Evolutionary conservation across 306 rosid species (phyloP), one percentile per base, ranked within the genome.

Genomic region (Dryas drummondii): DNA sequence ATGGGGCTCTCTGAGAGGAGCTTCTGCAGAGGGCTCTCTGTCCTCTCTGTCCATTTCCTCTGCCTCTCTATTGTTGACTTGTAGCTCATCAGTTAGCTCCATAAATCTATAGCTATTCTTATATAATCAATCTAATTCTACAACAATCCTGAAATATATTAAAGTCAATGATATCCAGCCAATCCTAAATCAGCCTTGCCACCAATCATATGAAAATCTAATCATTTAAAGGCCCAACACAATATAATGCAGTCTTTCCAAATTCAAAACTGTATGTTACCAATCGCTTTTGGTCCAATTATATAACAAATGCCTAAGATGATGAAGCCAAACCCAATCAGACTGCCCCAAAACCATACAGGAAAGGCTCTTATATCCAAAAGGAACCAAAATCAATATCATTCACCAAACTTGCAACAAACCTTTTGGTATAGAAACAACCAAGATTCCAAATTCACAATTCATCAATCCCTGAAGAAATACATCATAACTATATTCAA

Each of bases 11-110:
- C 71, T 84, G 12, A 78, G 80, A 52, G 87, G 87, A 68, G 66
- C 74, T 7, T 64, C 83, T 6, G 74, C 77, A 13, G 80, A 83
- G 71, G 76, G 77, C 76, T 81, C 91, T 59, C 80, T 78, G 9
- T 86, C 84, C 76, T 81, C 91, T 59, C 80, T 78, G 10, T 86
- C 84, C 82, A 88, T 74, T 62, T 85, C 97, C 82, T 84, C 91
- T 44, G 63, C 81, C 37, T 77, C 86, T 74, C 78, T 81, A 56
- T 83, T 78, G 69, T 22, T 67, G 72, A 49, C 66, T 32, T 49
- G 80, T 56, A 78, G 77, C 45, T 70, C 82, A 82, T 74, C 76
- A 71, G 82, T 78, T 52, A 87, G 79, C 78, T 88, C 94, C 97
- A 91, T 87, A 56, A 69, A 47, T 60, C 80, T 66, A 32, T 72